phyloP scores from a whole-genome alignment of 305 asterid genomes.

The Salvia sclarea region DNA sequence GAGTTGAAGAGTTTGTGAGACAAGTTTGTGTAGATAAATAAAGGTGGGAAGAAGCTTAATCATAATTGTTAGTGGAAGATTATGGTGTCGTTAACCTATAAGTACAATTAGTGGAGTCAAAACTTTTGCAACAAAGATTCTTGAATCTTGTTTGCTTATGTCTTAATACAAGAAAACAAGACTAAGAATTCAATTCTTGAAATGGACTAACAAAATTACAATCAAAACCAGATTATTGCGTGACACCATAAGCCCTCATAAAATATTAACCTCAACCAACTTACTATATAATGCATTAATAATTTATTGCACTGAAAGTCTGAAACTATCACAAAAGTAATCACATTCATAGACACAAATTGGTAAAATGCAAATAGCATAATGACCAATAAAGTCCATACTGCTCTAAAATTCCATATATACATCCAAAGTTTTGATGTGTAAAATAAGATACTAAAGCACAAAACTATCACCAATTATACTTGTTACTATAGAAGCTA shows the following conservation, averaged over 20 bases:
- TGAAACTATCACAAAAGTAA: no score
- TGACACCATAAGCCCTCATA: no score
- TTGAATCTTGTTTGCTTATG: slow-evolving; percentile 35
- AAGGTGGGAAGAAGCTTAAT: background rate
- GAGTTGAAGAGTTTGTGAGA: background rate
- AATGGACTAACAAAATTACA: background rate
- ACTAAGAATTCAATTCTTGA: background rate
- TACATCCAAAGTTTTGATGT: background rate
- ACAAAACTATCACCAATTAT: background rate
- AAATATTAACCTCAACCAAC: no score
- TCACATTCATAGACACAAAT: no score
- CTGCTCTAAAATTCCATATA: background rate
- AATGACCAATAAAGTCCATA: background rate
- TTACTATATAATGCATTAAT: no score
- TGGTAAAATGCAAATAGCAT: background rate
- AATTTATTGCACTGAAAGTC: no score
- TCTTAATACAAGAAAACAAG: background rate
- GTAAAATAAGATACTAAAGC: background rate
- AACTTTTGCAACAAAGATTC: background rate
- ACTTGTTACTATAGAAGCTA: background rate
- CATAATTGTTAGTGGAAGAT: background rate
- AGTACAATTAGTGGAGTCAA: slow-evolving; percentile 8
- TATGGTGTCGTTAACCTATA: slow-evolving; percentile 15
- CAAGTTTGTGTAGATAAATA: slow-evolving; percentile 8
- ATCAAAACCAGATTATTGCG: no score